Evolutionary conservation across 805 yeast genomes (phyloP).

Genomic region (Isabelozyma rhagii): DNA sequence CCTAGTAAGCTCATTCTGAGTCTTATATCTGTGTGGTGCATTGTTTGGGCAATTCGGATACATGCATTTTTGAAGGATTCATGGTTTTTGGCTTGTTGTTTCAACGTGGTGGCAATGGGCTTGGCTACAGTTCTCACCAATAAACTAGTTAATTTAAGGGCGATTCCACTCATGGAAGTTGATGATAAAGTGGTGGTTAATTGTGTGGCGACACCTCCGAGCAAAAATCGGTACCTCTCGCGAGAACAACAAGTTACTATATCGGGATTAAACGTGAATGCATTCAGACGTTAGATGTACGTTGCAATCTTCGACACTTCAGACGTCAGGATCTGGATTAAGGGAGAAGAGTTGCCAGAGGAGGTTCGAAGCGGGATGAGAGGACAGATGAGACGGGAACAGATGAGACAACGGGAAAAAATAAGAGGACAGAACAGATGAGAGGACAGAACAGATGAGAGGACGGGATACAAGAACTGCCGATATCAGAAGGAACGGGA

Average conservation of each 20-base stretch:
- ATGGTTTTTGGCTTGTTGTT: constrained; percentile 73
- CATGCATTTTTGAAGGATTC: constrained; percentile 60
- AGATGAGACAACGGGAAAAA: too few relatives aligned
- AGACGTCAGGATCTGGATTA: too few relatives aligned
- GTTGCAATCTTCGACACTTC: too few relatives aligned
- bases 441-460: too few relatives aligned
- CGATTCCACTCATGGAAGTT: constrained; percentile 64
- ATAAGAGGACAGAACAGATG: too few relatives aligned
- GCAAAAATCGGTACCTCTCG: background rate
- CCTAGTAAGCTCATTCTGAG: constrained; percentile 62
- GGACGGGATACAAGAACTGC: too few relatives aligned
- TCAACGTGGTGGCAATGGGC: constrained; percentile 71
- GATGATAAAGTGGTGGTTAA: background rate
- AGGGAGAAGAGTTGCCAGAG: too few relatives aligned
- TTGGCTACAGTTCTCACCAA: constrained; percentile 73
- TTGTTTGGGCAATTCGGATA: constrained; percentile 65
- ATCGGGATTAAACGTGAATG: too few relatives aligned
- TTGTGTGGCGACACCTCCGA: background rate
- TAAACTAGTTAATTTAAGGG: constrained; percentile 69
- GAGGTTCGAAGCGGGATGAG: too few relatives aligned
- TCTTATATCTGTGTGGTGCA: constrained; percentile 63
- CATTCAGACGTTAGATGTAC: too few relatives aligned
- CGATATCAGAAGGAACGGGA: too few relatives aligned
- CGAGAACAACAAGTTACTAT: background rate
- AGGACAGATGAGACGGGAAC: too few relatives aligned